Conservation (phyloP, 1,284 basidiomycete species). For the Pseudozyma pruni region DNA sequence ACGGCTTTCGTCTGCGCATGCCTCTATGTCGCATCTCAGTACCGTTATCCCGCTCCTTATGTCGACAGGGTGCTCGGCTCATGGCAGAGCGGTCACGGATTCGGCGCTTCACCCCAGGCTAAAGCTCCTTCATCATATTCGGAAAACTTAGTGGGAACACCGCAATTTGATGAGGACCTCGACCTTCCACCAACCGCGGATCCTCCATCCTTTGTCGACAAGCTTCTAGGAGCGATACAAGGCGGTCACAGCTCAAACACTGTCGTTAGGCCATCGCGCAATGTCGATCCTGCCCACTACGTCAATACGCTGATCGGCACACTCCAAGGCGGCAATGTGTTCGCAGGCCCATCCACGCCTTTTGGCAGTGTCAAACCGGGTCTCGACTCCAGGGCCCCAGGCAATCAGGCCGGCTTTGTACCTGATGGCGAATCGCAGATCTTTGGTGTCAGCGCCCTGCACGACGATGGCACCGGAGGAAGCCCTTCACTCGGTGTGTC, state of each 20-base stretch:
- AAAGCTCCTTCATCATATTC: no score
- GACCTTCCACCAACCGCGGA: conserved; percentile 4
- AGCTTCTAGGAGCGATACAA: no score
- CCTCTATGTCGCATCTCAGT: no score
- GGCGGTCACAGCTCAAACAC: no score
- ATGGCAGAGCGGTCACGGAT: neutral
- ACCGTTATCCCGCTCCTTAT: neutral
- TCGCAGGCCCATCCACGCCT: conserved; percentile 28
- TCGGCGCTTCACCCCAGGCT: neutral
- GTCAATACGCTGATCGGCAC: conserved; percentile 40
- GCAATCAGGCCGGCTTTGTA: conserved; percentile 44
- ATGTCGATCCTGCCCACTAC: conserved; percentile 18
- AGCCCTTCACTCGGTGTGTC: conserved; percentile 28
- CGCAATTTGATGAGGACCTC: no score
- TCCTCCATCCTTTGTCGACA: conserved; percentile 17
- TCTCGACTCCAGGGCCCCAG: conserved; percentile 17
- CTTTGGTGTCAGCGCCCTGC: conserved; percentile 33
- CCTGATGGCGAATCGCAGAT: conserved; percentile 20
- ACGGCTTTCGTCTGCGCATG: no score
- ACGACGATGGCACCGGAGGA: conserved; percentile 45
- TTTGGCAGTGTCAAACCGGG: conserved; percentile 44
- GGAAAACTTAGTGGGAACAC: no score
- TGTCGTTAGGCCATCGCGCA: no score
- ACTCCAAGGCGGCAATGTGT: conserved; percentile 40
- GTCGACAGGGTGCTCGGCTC: no score